These are phyloP conservation scores for Macadamia integrifolia DNA, from an alignment of 164 flowering plant genomes.

Conservation along the genomic window DNA sequence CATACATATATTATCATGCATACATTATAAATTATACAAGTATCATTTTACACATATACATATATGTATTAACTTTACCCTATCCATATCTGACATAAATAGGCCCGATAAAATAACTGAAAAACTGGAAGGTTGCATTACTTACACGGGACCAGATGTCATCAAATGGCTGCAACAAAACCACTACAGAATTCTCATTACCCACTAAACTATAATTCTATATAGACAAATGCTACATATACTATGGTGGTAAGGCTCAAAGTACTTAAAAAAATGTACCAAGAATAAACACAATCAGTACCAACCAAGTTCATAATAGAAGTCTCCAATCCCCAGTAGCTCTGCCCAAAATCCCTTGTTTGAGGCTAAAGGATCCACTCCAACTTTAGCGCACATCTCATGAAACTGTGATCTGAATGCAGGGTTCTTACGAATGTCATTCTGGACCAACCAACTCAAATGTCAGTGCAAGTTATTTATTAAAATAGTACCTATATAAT, in stretches of 20 bases:
- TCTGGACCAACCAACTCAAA: slow-evolving; percentile 40
- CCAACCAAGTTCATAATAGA: slow-evolving; percentile 96
- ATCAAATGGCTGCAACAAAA: too few species aligned
- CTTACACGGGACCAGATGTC: too few species aligned
- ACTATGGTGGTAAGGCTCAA: not conserved
- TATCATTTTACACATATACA: too few species aligned
- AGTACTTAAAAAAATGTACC: not conserved
- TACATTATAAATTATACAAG: too few species aligned
- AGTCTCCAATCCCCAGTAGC: slow-evolving; percentile 95
- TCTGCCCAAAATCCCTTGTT: slow-evolving; percentile 99
- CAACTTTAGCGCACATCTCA: slow-evolving; percentile 98
- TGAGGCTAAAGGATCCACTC: slow-evolving; percentile 95
- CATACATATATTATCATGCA: too few species aligned
- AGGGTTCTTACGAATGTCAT: slow-evolving; percentile 95
- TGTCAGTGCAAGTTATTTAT: not conserved
- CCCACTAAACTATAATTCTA: not conserved
- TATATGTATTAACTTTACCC: too few species aligned
- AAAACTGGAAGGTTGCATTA: too few species aligned
- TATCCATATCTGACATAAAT: too few species aligned
- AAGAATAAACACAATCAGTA: slow-evolving; percentile 7
- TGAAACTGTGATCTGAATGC: slow-evolving; percentile 92
- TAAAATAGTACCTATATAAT: too few species aligned
- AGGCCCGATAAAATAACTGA: too few species aligned
- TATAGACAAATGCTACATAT: not conserved
- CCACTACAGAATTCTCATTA: not conserved